Evolutionary conservation across 2,329 filamentous ascomycete species (phyloP), one percentile per base, ranked within the genome.

Genomic region (Paecilomyces variotii): DNA sequence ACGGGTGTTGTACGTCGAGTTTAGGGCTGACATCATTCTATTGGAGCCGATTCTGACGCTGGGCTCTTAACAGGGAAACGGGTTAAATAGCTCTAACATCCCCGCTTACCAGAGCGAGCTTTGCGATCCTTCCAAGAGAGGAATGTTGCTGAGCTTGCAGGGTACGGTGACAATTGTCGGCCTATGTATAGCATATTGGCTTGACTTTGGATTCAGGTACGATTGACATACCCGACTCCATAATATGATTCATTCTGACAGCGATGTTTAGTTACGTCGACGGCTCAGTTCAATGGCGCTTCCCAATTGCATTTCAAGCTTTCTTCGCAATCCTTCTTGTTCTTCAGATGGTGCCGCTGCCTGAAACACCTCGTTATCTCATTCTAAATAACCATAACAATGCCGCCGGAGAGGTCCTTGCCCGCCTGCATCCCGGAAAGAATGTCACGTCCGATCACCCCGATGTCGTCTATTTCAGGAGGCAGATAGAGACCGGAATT

Each of bases 181-280:
- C 0, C 71, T 79, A 11, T 75, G 76, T 55, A 74, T 80, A n/a
- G 76, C 77, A 5, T 80, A 79, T 63, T 81, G 79, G 79, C 71
- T 80, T 57, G 76, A 77, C 49, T 78, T 71, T 56, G 76, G 71
- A 1, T 53, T 66, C 12, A 65, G 68, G 19, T 66, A 65, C 10
- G 59, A 10, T 63, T 34, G 61, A 4, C 19, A 54, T 4, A 25
- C 25, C 26, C 19, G 49, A 6, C 10, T 25, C 24, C 26, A 9
- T 6, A 30, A 30, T 30, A 19, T 30, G 3, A 2, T 7, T 2
- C 32, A 10, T 25, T 1, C 30, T 34, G 11, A 30, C 26, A 12
- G 1, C 1, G 14, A 69, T 70, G 19, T 71, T 64, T n/a, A 69
- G 69, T n/a, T 67, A 66, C 12, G 58, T 63, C 34, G 62, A 70